Conservation (phyloP, 257 asterid species). For the Nemophila menziesii region DNA sequence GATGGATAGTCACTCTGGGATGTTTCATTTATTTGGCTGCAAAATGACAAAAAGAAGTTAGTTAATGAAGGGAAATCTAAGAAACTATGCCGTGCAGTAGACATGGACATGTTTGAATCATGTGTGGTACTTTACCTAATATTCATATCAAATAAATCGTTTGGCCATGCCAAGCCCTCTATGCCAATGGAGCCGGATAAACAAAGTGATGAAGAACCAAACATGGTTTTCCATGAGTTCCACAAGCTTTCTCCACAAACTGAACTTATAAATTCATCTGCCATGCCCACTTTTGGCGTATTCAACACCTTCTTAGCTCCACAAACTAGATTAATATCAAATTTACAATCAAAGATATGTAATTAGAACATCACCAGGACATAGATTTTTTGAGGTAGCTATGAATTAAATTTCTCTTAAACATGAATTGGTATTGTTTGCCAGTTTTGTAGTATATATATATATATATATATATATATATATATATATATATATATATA, state of each 20-base stretch:
- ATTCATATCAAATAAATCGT: conserved; percentile 22
- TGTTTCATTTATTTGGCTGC: conserved; percentile 37
- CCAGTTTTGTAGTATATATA: conserved; percentile 4
- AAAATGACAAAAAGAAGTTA: conserved; percentile 41
- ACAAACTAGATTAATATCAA: too few relatives aligned
- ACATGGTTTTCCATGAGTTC: conserved; percentile 39
- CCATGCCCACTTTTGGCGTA: conserved; percentile 26
- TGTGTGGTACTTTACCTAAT: conserved; percentile 17
- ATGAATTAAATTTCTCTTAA: conserved; percentile 10
- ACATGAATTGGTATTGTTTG: conserved; percentile 18
- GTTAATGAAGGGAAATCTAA: too few relatives aligned
- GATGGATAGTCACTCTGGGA: conserved; percentile 27
- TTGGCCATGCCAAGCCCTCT: conserved; percentile 39
- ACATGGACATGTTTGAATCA: too few relatives aligned
- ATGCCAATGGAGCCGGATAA: conserved; percentile 29
- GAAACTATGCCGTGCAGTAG: too few relatives aligned
- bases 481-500: too few relatives aligned
- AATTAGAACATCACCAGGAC: too few relatives aligned
- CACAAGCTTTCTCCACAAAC: conserved; percentile 59
- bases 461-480: too few relatives aligned
- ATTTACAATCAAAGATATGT: too few relatives aligned
- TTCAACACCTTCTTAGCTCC: too few relatives aligned
- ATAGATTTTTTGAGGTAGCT: not conserved
- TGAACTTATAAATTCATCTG: conserved; percentile 47
- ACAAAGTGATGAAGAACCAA: conserved; percentile 39